Evolutionary conservation across 2,329 filamentous ascomycete genomes (phyloP).

Genomic region (Trichoderma harzianum): DNA sequence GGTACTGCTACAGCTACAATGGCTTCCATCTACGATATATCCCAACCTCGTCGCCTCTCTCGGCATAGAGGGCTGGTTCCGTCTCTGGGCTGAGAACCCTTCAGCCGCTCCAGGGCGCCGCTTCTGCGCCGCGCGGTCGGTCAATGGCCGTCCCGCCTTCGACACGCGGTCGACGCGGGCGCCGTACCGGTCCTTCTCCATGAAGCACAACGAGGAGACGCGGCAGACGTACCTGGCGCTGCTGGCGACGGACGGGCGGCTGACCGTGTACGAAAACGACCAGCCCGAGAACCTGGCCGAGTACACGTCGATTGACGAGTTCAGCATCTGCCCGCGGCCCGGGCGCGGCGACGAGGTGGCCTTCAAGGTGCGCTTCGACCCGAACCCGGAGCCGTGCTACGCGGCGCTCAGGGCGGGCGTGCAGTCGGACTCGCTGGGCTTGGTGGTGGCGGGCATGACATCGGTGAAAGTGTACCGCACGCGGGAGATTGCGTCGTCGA

Average conservation of each 20-base stretch:
- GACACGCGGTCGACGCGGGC: conserved; percentile 54
- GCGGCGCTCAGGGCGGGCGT: conserved; percentile 76
- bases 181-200: conserved; percentile 77
- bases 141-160: conserved; percentile 49
- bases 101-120: conserved; percentile 75
- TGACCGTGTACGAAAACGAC: conserved; percentile 80
- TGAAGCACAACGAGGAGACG: conserved; percentile 76
- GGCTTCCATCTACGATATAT: conserved; percentile 87
- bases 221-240: conserved; percentile 81
- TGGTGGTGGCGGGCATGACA: conserved; percentile 85
- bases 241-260: conserved; percentile 75
- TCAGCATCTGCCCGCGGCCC: conserved; percentile 68
- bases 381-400: conserved; percentile 78
- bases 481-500: conserved; percentile 51
- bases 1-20: conserved; percentile 67
- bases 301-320: conserved; percentile 72
- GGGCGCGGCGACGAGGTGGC: conserved; percentile 79
- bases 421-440: conserved; percentile 69
- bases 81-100: conserved; percentile 89
- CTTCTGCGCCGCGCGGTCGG: conserved; percentile 63
- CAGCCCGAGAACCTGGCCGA: conserved; percentile 77
- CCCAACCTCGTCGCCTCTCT: conserved; percentile 83
- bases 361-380: conserved; percentile 84
- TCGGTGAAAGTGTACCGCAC: conserved; percentile 81
- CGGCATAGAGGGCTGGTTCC: conserved; percentile 84